Evolutionary conservation across 805 yeast species (phyloP), one percentile per base, ranked within the genome.

Genomic region (Metschnikowia picachoensis): DNA sequence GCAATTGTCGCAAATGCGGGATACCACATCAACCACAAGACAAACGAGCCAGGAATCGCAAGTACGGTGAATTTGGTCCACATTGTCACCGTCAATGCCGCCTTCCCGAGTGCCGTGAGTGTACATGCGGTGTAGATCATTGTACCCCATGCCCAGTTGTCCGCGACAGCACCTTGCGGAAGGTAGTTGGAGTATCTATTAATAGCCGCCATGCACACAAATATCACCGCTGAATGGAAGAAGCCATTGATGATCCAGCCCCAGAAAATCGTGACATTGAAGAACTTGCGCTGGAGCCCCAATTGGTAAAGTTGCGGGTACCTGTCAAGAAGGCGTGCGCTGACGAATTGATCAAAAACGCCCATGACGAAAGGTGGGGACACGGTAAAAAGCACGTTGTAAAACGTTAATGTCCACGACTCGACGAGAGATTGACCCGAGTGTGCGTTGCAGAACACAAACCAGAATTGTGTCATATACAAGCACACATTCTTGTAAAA

Each of bases 401-500:
- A 95, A 55, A 87, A 87, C 0, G 99, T 94, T 62, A 95, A 80
- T 0, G 97, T 89, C 99, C 99, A 94, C 0, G 98, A 91, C 65
- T 94, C 99, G 63, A 87, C 86, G 57, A 94, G 83, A 0, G 96
- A 88, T 67, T 94, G 97, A 14, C 99, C 99, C 17, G 97, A 88
- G 61, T 80, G 94, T 4, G 89, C 92, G 64, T 91, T 94, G 49
- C 83, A 77, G 63, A 94, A 94, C 16, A 92, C 97, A 66, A 79
- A 94, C 99, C 99, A 94, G 66, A 94, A 94, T 69, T 94, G 99
- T 3, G 97, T 89, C 96, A 94, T 87, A 67, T 92, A 95, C 47
- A 94, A 76, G 2, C 97, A 89, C 60, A 94, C 87, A 61, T 94
- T 94, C 68, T 94, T 94, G 79, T 94, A 94, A 60, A 94, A 94